A percentile compares a stretch with the other conserved stretches of the same genome.
phyloP scores from a whole-genome alignment of 2,329 filamentous ascomycete genomes.

The Aureobasidium uvarum region DNA sequence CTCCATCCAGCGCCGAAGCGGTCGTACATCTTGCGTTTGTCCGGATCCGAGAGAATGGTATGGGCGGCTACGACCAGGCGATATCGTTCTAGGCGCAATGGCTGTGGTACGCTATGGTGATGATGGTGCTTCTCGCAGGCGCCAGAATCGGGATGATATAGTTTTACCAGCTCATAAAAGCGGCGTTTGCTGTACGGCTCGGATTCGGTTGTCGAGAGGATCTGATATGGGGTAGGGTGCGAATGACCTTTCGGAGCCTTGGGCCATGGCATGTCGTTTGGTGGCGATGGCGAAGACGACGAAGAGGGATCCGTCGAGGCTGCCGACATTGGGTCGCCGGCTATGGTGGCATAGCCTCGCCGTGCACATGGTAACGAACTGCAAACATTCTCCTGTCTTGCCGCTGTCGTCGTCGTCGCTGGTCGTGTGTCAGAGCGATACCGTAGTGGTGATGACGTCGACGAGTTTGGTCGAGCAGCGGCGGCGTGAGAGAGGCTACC shows the following conservation, averaged over 20 bases:
- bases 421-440: constrained; percentile 9
- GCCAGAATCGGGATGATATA: constrained; percentile 85
- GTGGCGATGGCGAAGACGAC: constrained; percentile 28
- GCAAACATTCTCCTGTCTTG: background rate
- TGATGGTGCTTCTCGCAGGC: constrained; percentile 42
- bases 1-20: constrained; percentile 77
- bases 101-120: constrained; percentile 53
- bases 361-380: background rate
- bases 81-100: constrained; percentile 79
- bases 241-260: constrained; percentile 41
- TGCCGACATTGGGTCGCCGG: constrained; percentile 30
- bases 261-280: constrained; percentile 38
- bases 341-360: constrained; percentile 38
- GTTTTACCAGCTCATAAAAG: constrained; percentile 90
- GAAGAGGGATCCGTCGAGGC: constrained; percentile 14
- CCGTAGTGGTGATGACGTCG: constrained; percentile 19
- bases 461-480: constrained; percentile 11
- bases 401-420: background rate
- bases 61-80: constrained; percentile 85
- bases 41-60: constrained; percentile 77
- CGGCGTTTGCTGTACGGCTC: constrained; percentile 76
- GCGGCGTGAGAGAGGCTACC: background rate
- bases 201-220: constrained; percentile 63
- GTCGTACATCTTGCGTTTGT: constrained; percentile 79
- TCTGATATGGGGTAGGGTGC: constrained; percentile 81